A percentile compares a stretch with the other conserved stretches of the same genome.
These are phyloP conservation scores for Thermothelomyces thermophilus DNA, from an alignment of 2,329 filamentous ascomycete genomes.

Conservation along the genomic window DNA sequence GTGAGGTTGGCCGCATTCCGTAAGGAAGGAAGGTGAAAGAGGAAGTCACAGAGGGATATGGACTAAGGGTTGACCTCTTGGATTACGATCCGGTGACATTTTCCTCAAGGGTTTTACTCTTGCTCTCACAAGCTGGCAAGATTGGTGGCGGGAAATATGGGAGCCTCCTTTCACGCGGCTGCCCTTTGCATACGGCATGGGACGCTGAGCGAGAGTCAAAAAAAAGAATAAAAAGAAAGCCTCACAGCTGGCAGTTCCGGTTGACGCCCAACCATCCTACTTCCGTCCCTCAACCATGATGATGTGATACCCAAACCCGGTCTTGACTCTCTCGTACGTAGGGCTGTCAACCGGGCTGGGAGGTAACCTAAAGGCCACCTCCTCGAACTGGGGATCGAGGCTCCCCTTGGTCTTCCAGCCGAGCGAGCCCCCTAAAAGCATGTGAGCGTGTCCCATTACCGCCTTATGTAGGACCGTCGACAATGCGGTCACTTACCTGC, in stretches of 20 bases:
- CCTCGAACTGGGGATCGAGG: constrained; percentile 63
- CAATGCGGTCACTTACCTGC: constrained; percentile 40
- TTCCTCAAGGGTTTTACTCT: constrained; percentile 39
- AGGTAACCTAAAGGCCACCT: constrained; percentile 63
- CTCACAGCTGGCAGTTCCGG: constrained; percentile 22
- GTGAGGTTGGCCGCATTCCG: constrained; percentile 27
- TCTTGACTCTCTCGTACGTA: constrained; percentile 65
- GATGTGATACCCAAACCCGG: constrained; percentile 70
- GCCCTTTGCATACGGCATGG: constrained; percentile 23
- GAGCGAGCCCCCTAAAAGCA: constrained; percentile 54
- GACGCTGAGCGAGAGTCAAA: constrained; percentile 31
- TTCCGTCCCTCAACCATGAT: constrained; percentile 65
- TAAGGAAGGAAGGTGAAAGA: neutral
- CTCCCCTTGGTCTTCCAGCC: constrained; percentile 67
- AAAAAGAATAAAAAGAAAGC: constrained; percentile 19
- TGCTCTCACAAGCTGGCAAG: constrained; percentile 43
- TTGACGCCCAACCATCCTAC: constrained; percentile 25
- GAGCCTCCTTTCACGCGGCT: constrained; percentile 17
- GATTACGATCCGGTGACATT: constrained; percentile 25
- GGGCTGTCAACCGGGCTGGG: constrained; percentile 58
- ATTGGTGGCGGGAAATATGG: constrained; percentile 28
- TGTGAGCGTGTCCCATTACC: constrained; percentile 11
- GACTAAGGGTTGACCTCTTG: constrained; percentile 31
- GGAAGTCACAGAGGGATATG: constrained; percentile 13
- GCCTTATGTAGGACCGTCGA: neutral